A percentile compares a stretch with the other conserved stretches of the same genome.
Conservation (phyloP, 208 protist species). For the Trypanosoma mega region DNA sequence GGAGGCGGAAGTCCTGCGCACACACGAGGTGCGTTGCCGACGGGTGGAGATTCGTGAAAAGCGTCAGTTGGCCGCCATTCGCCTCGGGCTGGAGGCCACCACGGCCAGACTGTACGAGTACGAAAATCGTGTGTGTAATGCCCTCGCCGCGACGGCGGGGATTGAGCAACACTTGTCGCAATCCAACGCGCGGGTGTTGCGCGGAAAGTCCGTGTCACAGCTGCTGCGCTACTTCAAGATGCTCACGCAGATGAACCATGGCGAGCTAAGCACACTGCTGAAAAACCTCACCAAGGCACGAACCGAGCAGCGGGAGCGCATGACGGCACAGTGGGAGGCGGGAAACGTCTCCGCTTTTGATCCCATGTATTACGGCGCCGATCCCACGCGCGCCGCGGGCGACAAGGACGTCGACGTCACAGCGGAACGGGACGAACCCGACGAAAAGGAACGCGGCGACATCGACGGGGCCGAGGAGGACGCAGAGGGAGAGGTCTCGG, state of each 20-base stretch:
- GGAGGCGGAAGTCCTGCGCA: slow-evolving; percentile 42
- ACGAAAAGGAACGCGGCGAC: background rate
- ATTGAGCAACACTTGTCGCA: slow-evolving; percentile 86
- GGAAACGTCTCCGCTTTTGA: slow-evolving; percentile 56
- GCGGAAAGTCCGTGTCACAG: slow-evolving; percentile 66
- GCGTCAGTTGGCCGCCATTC: slow-evolving; percentile 62
- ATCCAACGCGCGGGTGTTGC: slow-evolving; percentile 79
- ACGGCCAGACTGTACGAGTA: slow-evolving; percentile 68
- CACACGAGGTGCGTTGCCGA: slow-evolving; percentile 63
- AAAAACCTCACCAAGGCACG: slow-evolving; percentile 61
- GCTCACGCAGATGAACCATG: slow-evolving; percentile 48
- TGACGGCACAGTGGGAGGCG: slow-evolving; percentile 60
- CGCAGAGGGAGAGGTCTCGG: slow-evolving; percentile 12
- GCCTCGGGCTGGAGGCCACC: slow-evolving; percentile 79
- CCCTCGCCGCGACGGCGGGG: slow-evolving; percentile 74
- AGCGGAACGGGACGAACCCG: background rate
- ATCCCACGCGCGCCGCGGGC: slow-evolving; percentile 3
- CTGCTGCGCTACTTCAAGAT: slow-evolving; percentile 76
- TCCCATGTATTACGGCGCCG: slow-evolving; percentile 56
- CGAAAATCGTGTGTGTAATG: slow-evolving; percentile 82
- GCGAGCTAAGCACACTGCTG: slow-evolving; percentile 47
- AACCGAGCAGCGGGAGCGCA: slow-evolving; percentile 46
- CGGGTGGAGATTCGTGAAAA: slow-evolving; percentile 75
- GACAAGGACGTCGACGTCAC: slow-evolving; percentile 22
- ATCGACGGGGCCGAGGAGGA: slow-evolving; percentile 7